Conservation (phyloP, 169 alveolate genomes). For the Plasmodium sp. region DNA sequence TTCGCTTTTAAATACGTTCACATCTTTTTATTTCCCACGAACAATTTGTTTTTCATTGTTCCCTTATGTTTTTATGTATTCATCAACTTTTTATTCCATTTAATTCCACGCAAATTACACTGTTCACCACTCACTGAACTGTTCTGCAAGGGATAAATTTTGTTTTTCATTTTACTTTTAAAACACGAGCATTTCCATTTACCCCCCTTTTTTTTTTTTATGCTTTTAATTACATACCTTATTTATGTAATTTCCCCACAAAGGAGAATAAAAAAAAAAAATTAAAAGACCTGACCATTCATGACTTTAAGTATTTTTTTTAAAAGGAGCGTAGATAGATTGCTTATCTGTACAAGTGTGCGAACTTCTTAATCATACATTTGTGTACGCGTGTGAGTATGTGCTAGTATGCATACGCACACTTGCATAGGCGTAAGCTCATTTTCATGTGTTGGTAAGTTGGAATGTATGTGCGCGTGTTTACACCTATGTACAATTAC, state of each 20-base stretch:
- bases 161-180: slow-evolving; percentile 13
- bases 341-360: neutral
- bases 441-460: neutral
- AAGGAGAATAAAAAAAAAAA: neutral
- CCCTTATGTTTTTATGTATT: slow-evolving; percentile 1
- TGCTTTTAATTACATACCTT: neutral
- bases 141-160: slow-evolving; percentile 10
- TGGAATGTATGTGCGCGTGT: neutral
- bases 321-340: neutral
- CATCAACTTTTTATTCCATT: neutral
- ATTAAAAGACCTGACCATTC: neutral
- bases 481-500: slow-evolving; percentile 3
- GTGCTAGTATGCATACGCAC: slow-evolving; percentile 5
- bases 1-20: slow-evolving; percentile 20
- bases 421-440: neutral
- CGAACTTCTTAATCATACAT: neutral
- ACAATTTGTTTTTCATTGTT: slow-evolving; percentile 6
- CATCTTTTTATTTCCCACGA: slow-evolving; percentile 15
- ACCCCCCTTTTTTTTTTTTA: neutral
- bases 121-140: slow-evolving; percentile 3
- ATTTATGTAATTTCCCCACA: neutral
- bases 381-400: neutral
- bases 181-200: neutral
- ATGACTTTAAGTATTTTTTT: slow-evolving; percentile 5
- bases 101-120: neutral